phyloP scores from a whole-genome alignment of 208 protist genomes.

The Histomonas meleagridis region DNA sequence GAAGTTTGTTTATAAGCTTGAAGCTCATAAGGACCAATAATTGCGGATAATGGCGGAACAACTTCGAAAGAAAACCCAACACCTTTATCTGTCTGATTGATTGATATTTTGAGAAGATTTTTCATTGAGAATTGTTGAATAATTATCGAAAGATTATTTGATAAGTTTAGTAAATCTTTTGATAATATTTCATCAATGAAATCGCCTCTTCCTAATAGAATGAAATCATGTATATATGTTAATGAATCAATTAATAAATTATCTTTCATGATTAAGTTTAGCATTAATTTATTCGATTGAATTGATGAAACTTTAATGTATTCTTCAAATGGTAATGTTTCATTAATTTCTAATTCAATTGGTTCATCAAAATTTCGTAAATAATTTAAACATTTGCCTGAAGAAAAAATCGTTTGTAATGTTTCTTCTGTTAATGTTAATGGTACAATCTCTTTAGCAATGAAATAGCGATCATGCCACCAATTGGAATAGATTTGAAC shows the following conservation, averaged over 20 bases:
- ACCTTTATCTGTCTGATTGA: not conserved
- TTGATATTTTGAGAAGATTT: not conserved
- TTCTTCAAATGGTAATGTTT: not conserved
- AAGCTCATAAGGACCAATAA: not conserved
- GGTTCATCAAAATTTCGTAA: not conserved
- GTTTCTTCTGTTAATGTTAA: not conserved
- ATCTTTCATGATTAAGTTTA: not conserved
- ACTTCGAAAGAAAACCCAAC: not conserved
- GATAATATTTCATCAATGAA: not conserved
- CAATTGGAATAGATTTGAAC: not conserved
- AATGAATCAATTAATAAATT: not conserved
- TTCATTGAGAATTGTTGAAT: not conserved
- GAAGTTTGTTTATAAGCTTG: not conserved
- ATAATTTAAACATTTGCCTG: not conserved
- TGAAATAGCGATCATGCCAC: not conserved
- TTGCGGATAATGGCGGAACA: not conserved
- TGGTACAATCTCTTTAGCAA: not conserved
- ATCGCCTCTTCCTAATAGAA: not conserved
- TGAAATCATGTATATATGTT: not conserved
- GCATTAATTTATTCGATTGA: not conserved
- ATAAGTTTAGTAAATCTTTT: not conserved
- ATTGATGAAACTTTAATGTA: not conserved
- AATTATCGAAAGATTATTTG: not conserved
- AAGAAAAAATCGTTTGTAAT: not conserved
- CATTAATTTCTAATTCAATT: not conserved